A percentile compares a stretch with the other conserved stretches of the same genome.
Conservation (phyloP, 2,329 filamentous ascomycete species). For the Aspergillus texensis region DNA sequence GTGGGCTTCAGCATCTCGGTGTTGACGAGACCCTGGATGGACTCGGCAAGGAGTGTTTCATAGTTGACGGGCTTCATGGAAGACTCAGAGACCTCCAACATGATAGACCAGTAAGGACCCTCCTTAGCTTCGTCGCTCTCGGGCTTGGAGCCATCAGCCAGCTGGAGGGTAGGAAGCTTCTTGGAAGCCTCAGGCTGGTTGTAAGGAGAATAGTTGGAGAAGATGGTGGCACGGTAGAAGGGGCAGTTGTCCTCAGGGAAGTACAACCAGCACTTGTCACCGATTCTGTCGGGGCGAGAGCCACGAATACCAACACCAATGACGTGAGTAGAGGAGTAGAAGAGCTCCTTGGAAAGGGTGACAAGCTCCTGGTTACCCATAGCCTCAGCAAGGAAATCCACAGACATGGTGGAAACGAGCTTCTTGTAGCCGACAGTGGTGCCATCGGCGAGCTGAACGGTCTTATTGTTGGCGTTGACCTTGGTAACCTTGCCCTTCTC, state of each 20-base stretch:
- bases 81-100: slow-evolving; percentile 97
- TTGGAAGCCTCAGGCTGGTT: slow-evolving; percentile 85
- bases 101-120: slow-evolving; percentile 99
- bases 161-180: slow-evolving; percentile 84
- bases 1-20: slow-evolving; percentile 90
- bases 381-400: slow-evolving; percentile 82
- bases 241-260: slow-evolving; percentile 99
- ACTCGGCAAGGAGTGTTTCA: slow-evolving; percentile 82
- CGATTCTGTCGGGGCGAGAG: slow-evolving; percentile 88
- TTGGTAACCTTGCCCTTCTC: slow-evolving; percentile 80
- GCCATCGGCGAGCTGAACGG: slow-evolving; percentile 79
- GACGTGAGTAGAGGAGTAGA: slow-evolving; percentile 96
- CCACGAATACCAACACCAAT: slow-evolving; percentile 95
- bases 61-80: slow-evolving; percentile 91
- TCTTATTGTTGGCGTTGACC: slow-evolving; percentile 83
- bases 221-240: slow-evolving; percentile 99
- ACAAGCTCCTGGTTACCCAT: slow-evolving; percentile 88
- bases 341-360: slow-evolving; percentile 83
- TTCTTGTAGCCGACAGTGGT: slow-evolving; percentile 88
- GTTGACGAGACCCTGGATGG: slow-evolving; percentile 95
- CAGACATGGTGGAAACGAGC: slow-evolving; percentile 93
- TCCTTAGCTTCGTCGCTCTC: slow-evolving; percentile 71
- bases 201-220: slow-evolving; percentile 99
- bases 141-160: slow-evolving; percentile 83
- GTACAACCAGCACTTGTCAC: slow-evolving; percentile 99